A percentile compares a stretch with the other conserved stretches of the same genome.
phyloP scores from a whole-genome alignment of 345 rosid genomes.

The Arabis hirsuta region DNA sequence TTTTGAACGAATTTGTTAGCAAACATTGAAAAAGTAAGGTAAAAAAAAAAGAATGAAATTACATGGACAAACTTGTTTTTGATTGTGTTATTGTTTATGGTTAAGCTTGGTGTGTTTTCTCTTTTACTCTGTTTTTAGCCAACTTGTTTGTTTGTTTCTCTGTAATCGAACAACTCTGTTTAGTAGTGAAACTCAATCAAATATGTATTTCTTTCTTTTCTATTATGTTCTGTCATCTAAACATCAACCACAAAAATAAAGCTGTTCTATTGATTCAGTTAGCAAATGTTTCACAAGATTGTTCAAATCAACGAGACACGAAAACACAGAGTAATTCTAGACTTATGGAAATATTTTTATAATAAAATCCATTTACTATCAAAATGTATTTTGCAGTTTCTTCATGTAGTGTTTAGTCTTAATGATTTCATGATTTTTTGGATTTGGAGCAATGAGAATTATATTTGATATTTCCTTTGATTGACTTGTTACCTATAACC shows the following conservation, averaged over 20 bases:
- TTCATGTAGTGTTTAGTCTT: too few species aligned
- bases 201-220: neutral
- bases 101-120: too few species aligned
- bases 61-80: too few species aligned
- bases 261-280: neutral
- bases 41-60: too few species aligned
- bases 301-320: neutral
- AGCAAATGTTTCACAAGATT: neutral
- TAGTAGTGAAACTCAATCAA: neutral
- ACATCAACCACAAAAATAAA: neutral
- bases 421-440: too few species aligned
- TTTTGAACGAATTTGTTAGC: too few species aligned
- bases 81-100: too few species aligned
- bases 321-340: neutral
- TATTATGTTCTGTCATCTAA: neutral
- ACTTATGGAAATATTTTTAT: neutral
- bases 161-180: neutral
- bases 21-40: too few species aligned
- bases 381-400: too few species aligned
- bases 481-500: slow-evolving; percentile 5
- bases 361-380: too few species aligned
- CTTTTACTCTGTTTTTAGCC: too few species aligned
- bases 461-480: neutral
- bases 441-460: neutral
- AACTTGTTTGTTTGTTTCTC: neutral